A percentile compares a stretch with the other conserved stretches of the same genome.
Conservation (phyloP, 2,329 filamentous ascomycete genomes). For the Pezicula radicicola region DNA sequence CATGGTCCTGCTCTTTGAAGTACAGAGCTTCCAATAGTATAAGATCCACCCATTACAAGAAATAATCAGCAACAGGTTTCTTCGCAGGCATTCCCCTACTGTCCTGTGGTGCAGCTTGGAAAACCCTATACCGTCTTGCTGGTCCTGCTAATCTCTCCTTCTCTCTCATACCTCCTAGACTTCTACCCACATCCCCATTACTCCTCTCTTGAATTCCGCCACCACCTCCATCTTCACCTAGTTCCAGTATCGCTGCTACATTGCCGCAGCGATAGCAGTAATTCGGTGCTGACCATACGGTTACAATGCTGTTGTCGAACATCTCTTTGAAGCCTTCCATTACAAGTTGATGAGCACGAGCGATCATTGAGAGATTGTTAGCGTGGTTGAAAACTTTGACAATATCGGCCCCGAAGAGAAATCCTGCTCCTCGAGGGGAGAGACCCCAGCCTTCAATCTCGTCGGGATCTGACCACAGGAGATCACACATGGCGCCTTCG, state of each 20-base stretch:
- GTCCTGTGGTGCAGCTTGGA: conserved; percentile 95
- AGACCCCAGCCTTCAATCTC: conserved; percentile 97
- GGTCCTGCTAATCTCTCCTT: conserved; percentile 63
- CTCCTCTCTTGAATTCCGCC: conserved; percentile 42
- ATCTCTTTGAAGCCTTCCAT: conserved; percentile 99
- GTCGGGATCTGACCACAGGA: conserved; percentile 97
- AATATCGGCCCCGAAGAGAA: conserved; percentile 92
- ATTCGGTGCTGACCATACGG: conserved; percentile 97
- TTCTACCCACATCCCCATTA: conserved; percentile 47
- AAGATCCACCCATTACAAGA: conserved; percentile 50
- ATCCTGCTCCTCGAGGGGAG: conserved; percentile 89
- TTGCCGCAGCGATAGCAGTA: conserved; percentile 94
- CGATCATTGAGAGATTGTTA: conserved; percentile 89
- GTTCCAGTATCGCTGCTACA: conserved; percentile 89
- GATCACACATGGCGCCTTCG: conserved; percentile 97
- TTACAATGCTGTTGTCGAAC: conserved; percentile 95
- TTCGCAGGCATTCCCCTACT: conserved; percentile 97
- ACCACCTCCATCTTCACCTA: conserved; percentile 82
- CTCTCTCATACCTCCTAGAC: conserved; percentile 50
- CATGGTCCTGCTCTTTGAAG: too few species aligned
- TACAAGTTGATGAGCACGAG: conserved; percentile 92
- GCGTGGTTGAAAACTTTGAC: conserved; percentile 94
- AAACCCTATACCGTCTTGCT: conserved; percentile 87
- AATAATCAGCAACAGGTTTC: conserved; percentile 97
- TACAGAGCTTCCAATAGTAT: too few species aligned